Evolutionary conservation across 495 filamentous ascomycete species (phyloP).

Genomic region (Penicillium soppii): DNA sequence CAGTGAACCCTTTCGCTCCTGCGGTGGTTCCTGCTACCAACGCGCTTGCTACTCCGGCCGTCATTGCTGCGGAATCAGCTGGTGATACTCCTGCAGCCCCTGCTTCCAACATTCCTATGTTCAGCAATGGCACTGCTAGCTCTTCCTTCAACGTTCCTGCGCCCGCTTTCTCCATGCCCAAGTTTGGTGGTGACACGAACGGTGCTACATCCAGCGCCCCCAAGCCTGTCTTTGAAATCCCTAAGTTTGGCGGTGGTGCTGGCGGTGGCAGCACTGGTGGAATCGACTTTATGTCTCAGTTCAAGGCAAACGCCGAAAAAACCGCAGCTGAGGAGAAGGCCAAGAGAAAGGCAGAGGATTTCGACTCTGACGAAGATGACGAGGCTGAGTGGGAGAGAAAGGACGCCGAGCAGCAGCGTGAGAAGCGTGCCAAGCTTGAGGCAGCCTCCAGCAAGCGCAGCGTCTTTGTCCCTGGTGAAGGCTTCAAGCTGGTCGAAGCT

Average conservation of each 20-base stretch:
- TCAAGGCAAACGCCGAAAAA: slow-evolving; percentile 35
- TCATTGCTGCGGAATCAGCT: neutral
- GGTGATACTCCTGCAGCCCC: neutral
- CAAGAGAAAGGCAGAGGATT: slow-evolving; percentile 56
- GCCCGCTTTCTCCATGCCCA: neutral
- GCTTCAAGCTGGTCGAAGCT: slow-evolving; percentile 33
- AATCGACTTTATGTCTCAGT: slow-evolving; percentile 38
- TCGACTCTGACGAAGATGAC: slow-evolving; percentile 55
- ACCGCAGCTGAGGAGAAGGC: slow-evolving; percentile 40
- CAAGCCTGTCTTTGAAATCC: slow-evolving; percentile 19
- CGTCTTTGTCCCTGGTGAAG: slow-evolving; percentile 43
- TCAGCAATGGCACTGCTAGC: neutral
- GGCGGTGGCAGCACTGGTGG: slow-evolving; percentile 16
- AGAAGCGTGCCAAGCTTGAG: slow-evolving; percentile 40
- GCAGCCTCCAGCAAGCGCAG: slow-evolving; percentile 29
- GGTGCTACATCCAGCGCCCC: neutral
- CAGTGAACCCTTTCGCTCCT: neutral
- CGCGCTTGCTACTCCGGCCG: neutral
- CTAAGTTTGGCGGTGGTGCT: slow-evolving; percentile 34
- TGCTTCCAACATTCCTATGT: neutral
- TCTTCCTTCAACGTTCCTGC: neutral
- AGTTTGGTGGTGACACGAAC: neutral
- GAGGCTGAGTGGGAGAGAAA: slow-evolving; percentile 49
- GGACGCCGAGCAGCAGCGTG: slow-evolving; percentile 45
- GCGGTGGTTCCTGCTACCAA: neutral